Evolutionary conservation across 441 rosid species (phyloP).

Genomic region (Bocquillonia castaneifolia): DNA sequence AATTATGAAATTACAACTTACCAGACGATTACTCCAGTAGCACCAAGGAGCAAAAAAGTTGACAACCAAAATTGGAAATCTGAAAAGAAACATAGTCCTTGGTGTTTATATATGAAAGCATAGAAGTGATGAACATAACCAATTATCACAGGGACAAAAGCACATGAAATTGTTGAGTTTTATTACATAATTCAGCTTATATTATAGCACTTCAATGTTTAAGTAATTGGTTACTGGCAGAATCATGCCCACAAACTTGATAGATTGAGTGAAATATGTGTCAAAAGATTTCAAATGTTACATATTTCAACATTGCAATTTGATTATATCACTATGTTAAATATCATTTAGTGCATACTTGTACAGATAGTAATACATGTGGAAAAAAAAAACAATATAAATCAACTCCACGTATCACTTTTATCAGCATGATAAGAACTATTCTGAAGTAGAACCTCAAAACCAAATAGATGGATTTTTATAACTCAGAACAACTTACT

Average conservation of each 20-base stretch:
- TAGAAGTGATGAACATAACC: not conserved
- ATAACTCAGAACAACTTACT: conserved; percentile 51
- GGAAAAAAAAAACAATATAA: not conserved
- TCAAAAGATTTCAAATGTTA: not conserved
- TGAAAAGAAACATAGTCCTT: conserved; percentile 31
- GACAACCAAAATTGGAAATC: conserved; percentile 82
- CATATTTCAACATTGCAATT: not conserved
- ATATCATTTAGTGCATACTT: not conserved
- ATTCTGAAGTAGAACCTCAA: conserved; percentile 5
- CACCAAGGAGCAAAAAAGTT: conserved; percentile 99
- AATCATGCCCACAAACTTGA: not conserved
- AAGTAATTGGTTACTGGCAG: not conserved
- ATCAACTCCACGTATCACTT: not conserved
- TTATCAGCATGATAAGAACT: conserved; percentile 3
- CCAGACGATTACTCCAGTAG: conserved; percentile 96
- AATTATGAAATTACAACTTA: too few species aligned
- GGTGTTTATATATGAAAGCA: not conserved
- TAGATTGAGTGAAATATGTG: not conserved
- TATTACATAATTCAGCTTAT: not conserved
- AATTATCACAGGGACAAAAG: too few species aligned
- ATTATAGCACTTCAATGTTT: not conserved
- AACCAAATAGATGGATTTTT: conserved; percentile 13
- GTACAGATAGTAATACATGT: not conserved
- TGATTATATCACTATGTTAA: not conserved
- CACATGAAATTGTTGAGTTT: not conserved